Base-by-base conservation (phyloP, 2,329 filamentous ascomycete species). In the Fusarium subglutinans region DNA sequence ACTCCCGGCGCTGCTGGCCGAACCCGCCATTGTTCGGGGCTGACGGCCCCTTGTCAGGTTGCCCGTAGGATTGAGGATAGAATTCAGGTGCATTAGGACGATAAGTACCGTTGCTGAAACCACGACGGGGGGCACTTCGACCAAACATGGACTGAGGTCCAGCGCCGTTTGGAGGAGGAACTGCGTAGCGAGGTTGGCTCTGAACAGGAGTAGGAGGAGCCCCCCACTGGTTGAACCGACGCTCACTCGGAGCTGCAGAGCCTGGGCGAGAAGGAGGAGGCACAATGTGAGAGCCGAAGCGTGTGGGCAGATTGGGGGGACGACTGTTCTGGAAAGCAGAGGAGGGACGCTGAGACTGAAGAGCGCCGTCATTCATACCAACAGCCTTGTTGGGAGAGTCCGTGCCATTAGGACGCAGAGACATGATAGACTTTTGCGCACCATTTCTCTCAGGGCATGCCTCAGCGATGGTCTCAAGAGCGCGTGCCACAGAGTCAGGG, bases 51-150 rank as follows among this genome's bases (percentile, higher is more conserved):
- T 76, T 76, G 41, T 79, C 79, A 14, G 72, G 62, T 37, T 75
- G 35, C 3, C 67, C 60, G 24, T 76, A 75, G 33, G 76, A 72
- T 37, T 79, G 77, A 20, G 80, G 80, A 33, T 79, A 80, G 33
- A 82, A 81, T 61, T 83, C 81, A 9, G 78, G 75, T n/a, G 79
- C 80, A 40, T 76, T 79, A 40, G 80, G 78, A 14, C 81, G 78
- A 69, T 83, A 84, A 17, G 71, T 64, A 8, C 71, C 72, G 50
- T 72, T 77, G 43, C 78, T 78, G 35, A 82, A 82, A 54, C 79
- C 80, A 14, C 79, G 76, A 10, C 79, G 80, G 18, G 79, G 76
- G 35, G 76, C 69, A 43, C 69, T 73, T 30, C 78, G 70, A 8
- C 70, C 65, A 44, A 76, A 78, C 41, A 63, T 51, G 8, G 69